Evolutionary conservation across 208 protist species (phyloP), one percentile per base, ranked within the genome.

Genomic region (Borovskyia barvae): DNA sequence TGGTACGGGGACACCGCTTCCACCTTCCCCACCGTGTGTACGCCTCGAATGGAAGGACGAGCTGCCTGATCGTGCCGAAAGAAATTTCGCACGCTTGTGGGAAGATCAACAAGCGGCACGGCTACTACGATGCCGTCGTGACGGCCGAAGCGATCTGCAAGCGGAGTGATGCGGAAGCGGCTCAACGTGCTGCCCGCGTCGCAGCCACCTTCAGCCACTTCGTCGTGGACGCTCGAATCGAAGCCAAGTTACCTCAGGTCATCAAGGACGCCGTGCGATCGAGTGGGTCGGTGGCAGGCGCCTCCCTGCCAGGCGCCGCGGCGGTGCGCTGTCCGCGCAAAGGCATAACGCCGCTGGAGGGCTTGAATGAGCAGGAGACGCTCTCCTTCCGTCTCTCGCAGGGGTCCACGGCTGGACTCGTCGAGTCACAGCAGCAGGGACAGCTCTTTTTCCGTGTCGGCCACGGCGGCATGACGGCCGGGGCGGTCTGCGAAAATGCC

Each of bases 51-150:
- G 88, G 88, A 17, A 67, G 79, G 24, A 86, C 75, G 5, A 86
- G 81, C 0, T 90, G 82, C 36, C 75, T 94, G 17, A 91, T 94
- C 42, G 85, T 94, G 19, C 88, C 88, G 0, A 80, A 85, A 28
- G 56, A 80, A 26, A 92, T 94, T 39, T 74, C 82, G 2, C 39
- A 46, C 17, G 85, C 87, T 54, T 89, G 82, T 42, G 69, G 73
- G 40, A 90, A 90, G 51, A 85, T 94, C 49, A 94, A 94, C 68
- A 90, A 92, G 61, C 78, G 88, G 2, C 82, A 92, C 52, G 74
- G 80, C 15, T 92, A 87, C 59, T 91, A 86, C 52, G 88, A 94
- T 56, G 88, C 88, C 6, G 88, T 94, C 17, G 72, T 94, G 36
- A 91, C 88, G 40, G 85, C 82, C 1, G 84, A 94, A 61, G 79